Evolutionary conservation across 257 asterid genomes (phyloP).

Genomic region (Datura wrightii): DNA sequence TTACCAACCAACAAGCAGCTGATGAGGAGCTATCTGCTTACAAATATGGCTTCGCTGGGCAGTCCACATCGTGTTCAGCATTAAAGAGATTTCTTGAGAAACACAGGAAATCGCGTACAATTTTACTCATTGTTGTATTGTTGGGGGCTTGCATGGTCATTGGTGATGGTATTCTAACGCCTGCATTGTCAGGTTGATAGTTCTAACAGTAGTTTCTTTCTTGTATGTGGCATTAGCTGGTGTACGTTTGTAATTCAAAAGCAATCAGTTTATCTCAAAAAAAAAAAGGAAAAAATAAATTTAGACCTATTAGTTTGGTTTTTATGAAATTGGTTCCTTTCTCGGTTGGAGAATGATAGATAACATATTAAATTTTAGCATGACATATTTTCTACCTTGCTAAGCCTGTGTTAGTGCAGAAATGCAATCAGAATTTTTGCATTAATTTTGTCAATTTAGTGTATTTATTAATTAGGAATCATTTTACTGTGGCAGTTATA

Average conservation of each 20-base stretch:
- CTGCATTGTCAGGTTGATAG: conserved; percentile 75
- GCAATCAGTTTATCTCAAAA: neutral
- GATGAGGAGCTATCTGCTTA: conserved; percentile 41
- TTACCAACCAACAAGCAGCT: conserved; percentile 31
- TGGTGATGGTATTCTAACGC: conserved; percentile 84
- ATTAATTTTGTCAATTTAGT: conserved; percentile 3
- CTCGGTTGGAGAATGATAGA: conserved; percentile 3
- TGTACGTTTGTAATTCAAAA: neutral
- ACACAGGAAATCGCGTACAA: conserved; percentile 27
- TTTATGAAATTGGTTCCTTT: conserved; percentile 16
- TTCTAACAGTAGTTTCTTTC: conserved; percentile 32
- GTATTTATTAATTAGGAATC: neutral
- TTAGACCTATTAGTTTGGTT: neutral
- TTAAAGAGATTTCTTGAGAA: conserved; percentile 37
- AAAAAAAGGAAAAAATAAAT: neutral
- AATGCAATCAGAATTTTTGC: neutral
- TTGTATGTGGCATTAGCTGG: conserved; percentile 14
- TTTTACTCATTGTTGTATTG: conserved; percentile 38
- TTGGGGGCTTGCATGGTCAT: conserved; percentile 92
- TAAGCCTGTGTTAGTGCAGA: neutral
- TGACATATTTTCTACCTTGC: neutral
- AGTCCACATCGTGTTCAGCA: conserved; percentile 17
- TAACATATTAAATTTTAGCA: neutral
- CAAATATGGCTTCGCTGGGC: conserved; percentile 33
- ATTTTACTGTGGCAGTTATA: conserved; percentile 49